Base-by-base conservation (phyloP, 1,139 yeast species). In the Debaryomyces psychrophilus region DNA sequence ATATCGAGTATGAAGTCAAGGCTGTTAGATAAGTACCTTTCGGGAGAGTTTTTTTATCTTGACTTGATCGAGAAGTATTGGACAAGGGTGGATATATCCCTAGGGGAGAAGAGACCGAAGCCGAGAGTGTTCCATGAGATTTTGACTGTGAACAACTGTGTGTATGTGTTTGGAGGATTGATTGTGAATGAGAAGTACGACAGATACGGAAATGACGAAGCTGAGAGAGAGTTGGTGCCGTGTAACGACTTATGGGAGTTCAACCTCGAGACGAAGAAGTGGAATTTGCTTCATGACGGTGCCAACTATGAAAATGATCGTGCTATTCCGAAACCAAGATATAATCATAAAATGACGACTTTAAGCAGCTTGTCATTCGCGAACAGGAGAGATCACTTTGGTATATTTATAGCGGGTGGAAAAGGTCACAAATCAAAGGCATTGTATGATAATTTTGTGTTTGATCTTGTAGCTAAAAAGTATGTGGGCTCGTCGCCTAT, bases 181-280 rank as follows among this genome's bases (percentile, higher is more conserved):
- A 59, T 63, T 0, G 55, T 73, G 17, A 58, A 61, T 2, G 64
- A 59, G 8, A 29, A 12, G 33, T 40, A 41, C 15, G 50, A 42
- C n/a, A 26, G 29, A n/a, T 18, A 37, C n/a, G 33, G 33, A 14
- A 26, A 37, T 6, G 37, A 25, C 5, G 41, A 23, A 12, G 20
- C 36, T 34, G 52, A 51, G 5, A 56, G 58, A 37, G 54, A 52
- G 28, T 60, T 84, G 18, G 65, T 67, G 2, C 80, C 87, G 0
- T 56, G 75, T 14, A 83, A 83, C 54, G 93, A 86, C 53, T 62
- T 85, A 18, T 87, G 93, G 92, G 77, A 76, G 51, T 80, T 84
- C 52, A 77, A 83, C 59, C 62, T 83, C 38, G 76, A 71, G 35
- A 62, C 73, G 2, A 69, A 69, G 43, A 60, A 61, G 15, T 85